Evolutionary conservation across 805 yeast species (phyloP).

Genomic region (Nakazawaea ambrosiae): DNA sequence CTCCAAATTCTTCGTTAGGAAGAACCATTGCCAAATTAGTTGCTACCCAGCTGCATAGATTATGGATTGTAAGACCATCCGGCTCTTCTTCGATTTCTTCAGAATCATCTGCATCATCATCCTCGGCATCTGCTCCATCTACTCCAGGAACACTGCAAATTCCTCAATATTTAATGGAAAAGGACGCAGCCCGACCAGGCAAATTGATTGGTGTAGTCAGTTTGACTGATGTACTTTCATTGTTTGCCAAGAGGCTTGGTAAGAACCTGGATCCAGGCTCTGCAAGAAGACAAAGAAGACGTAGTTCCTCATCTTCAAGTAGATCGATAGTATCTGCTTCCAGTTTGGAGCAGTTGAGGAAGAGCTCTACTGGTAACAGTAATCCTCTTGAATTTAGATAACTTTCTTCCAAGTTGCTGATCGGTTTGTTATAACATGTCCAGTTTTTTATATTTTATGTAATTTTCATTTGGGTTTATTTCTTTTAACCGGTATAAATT

Average conservation of each 20-base stretch:
- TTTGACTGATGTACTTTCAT: constrained; percentile 79
- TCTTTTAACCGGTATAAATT: no score
- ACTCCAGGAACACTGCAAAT: constrained; percentile 5
- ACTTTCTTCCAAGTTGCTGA: background rate
- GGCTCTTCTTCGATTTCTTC: constrained; percentile 10
- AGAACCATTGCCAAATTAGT: constrained; percentile 91
- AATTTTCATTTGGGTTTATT: no score
- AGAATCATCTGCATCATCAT: constrained; percentile 13
- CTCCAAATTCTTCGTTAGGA: constrained; percentile 69
- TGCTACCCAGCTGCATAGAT: constrained; percentile 88
- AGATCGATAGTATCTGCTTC: constrained; percentile 26
- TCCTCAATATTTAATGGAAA: constrained; percentile 12
- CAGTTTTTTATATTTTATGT: background rate
- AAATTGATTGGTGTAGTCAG: constrained; percentile 87
- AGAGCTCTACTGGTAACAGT: constrained; percentile 27
- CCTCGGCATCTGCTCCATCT: constrained; percentile 3
- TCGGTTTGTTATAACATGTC: background rate
- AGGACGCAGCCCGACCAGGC: constrained; percentile 55
- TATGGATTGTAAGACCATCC: constrained; percentile 71
- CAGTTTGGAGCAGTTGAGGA: constrained; percentile 35
- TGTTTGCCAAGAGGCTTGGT: constrained; percentile 73
- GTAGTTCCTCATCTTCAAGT: constrained; percentile 38
- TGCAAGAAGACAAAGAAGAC: constrained; percentile 85
- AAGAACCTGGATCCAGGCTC: constrained; percentile 71
- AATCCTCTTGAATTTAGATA: constrained; percentile 9